Percentiles rank a stretch among this genome's conserved stretches.
Evolutionary conservation across 352 stramenopile genomes (phyloP).

Genomic region (Hyaloperonospora brassicae): DNA sequence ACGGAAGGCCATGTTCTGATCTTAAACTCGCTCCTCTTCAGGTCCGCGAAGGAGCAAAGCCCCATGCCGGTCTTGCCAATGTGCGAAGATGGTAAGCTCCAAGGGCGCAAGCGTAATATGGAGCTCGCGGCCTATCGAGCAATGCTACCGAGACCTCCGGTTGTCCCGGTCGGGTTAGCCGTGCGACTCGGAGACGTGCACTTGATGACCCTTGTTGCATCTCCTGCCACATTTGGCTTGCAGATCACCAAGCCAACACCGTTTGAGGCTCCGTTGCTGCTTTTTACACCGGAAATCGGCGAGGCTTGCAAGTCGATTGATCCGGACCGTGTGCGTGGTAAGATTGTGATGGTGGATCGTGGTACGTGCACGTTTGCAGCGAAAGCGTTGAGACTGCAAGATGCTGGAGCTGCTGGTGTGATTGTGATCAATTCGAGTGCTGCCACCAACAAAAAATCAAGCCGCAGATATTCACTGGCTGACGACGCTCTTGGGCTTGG

Average conservation of each 20-base stretch:
- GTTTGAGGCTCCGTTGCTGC: conserved; percentile 49
- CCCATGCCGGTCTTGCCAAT: conserved; percentile 8
- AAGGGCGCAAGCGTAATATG: conserved; percentile 32
- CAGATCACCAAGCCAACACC: conserved; percentile 33
- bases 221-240: conserved; percentile 56
- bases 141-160: conserved; percentile 6
- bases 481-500: conserved; percentile 44
- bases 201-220: conserved; percentile 57
- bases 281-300: conserved; percentile 34
- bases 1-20: conserved; percentile 78
- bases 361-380: conserved; percentile 71
- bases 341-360: conserved; percentile 59
- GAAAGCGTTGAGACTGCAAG: conserved; percentile 62
- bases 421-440: conserved; percentile 68
- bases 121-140: conserved; percentile 23
- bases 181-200: conserved; percentile 53
- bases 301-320: conserved; percentile 40
- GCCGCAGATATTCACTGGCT: conserved; percentile 58
- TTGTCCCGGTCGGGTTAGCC: conserved; percentile 47
- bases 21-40: conserved; percentile 52
- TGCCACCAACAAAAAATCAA: conserved; percentile 27
- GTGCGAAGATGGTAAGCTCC: conserved; percentile 50
- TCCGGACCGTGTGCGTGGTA: conserved; percentile 32
- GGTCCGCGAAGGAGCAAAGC: conserved; percentile 5
- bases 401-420: conserved; percentile 43